Evolutionary conservation across 768 basidiomycete species (phyloP).

Genomic region (Daedaleopsis nitida): DNA sequence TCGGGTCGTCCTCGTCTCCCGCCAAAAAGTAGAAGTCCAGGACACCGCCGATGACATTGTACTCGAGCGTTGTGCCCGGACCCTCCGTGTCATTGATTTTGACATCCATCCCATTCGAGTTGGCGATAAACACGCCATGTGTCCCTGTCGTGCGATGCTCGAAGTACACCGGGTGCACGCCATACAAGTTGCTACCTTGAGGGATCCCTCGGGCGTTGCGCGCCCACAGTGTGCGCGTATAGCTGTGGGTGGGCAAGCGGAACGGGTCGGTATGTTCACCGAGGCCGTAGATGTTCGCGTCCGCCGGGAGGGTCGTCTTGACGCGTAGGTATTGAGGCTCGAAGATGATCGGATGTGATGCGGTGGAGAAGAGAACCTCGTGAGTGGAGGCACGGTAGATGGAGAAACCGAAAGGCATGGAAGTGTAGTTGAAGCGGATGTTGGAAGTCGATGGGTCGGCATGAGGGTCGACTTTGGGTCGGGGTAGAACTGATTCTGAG

Average conservation of each 20-base stretch:
- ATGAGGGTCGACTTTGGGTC: constrained; percentile 40
- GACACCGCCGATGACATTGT: constrained; percentile 76
- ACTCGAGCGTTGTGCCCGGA: constrained; percentile 56
- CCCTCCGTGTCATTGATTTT: constrained; percentile 51
- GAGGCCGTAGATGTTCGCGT: constrained; percentile 76
- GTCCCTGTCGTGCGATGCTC: constrained; percentile 68
- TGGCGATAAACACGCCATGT: constrained; percentile 70
- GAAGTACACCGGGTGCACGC: constrained; percentile 72
- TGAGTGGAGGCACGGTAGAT: constrained; percentile 48
- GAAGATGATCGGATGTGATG: constrained; percentile 64
- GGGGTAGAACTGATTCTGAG: constrained; percentile 60
- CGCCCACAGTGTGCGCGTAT: constrained; percentile 57
- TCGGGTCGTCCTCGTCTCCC: constrained; percentile 61
- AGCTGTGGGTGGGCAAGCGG: constrained; percentile 49
- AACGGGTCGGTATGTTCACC: constrained; percentile 73
- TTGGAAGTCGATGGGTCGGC: constrained; percentile 35
- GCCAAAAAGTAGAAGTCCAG: constrained; percentile 80
- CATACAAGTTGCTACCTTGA: constrained; percentile 63
- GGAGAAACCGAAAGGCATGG: constrained; percentile 62
- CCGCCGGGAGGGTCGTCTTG: constrained; percentile 57
- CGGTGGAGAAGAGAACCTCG: constrained; percentile 67
- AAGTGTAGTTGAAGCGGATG: constrained; percentile 62
- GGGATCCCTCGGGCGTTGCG: constrained; percentile 66
- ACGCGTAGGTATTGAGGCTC: constrained; percentile 78
- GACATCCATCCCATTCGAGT: constrained; percentile 78